Evolutionary conservation across 768 basidiomycete genomes (phyloP).

Genomic region (Lactifluus subvellereus): DNA sequence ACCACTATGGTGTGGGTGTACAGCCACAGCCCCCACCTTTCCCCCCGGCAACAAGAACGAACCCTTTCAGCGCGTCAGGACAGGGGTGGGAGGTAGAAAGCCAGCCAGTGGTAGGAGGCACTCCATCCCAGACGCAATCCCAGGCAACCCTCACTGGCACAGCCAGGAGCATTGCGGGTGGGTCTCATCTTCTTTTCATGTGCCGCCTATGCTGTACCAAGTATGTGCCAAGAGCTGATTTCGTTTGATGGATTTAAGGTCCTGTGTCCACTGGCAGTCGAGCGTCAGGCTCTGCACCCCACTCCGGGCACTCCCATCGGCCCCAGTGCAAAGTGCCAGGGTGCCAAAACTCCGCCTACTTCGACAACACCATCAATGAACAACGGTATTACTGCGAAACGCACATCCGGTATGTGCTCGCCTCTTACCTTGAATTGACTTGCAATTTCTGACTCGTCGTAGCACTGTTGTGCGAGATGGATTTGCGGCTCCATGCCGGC

Average conservation of each 20-base stretch:
- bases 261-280: too few relatives aligned
- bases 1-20: neutral
- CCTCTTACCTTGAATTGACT: neutral
- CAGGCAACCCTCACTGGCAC: too few relatives aligned
- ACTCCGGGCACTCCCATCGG: neutral
- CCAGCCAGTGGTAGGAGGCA: too few relatives aligned
- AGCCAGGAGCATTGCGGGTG: neutral
- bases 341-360: neutral
- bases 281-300: neutral
- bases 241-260: neutral
- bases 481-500: neutral
- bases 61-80: neutral
- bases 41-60: too few relatives aligned
- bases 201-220: neutral
- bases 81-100: neutral
- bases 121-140: too few relatives aligned
- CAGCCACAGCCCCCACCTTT: neutral
- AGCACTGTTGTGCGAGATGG: neutral
- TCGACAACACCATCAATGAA: neutral
- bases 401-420: neutral
- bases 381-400: slow-evolving; percentile 4
- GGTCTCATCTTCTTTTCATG: neutral
- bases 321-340: neutral
- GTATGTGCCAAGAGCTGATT: neutral
- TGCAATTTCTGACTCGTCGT: neutral